Percentiles rank a stretch among this genome's conserved stretches.
Evolutionary conservation across 352 stramenopile genomes (phyloP).

Genomic region (Phytophthora rubi): DNA sequence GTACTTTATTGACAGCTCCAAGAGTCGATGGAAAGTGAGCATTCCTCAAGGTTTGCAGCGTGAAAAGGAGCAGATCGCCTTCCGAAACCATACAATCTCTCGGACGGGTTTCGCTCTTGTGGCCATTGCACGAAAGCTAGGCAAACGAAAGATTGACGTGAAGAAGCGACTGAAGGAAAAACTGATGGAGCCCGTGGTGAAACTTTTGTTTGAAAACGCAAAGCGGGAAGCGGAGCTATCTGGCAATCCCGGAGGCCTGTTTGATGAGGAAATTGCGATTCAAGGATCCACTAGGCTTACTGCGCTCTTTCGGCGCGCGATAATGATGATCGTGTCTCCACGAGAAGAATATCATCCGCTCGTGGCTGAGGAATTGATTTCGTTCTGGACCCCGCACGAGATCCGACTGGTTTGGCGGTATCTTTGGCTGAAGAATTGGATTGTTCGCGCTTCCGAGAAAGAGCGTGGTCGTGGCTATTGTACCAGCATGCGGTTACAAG

Average conservation of each 20-base stretch:
- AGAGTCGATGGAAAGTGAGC: constrained; percentile 63
- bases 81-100: constrained; percentile 67
- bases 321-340: constrained; percentile 84
- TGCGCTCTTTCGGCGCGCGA: constrained; percentile 74
- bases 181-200: constrained; percentile 61
- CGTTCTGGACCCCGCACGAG: constrained; percentile 74
- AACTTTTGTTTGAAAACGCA: constrained; percentile 59
- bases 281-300: constrained; percentile 60
- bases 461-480: constrained; percentile 72
- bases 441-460: constrained; percentile 76
- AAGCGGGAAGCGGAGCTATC: constrained; percentile 56
- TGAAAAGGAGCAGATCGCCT: constrained; percentile 60
- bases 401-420: constrained; percentile 86
- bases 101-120: constrained; percentile 68
- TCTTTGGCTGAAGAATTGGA: constrained; percentile 88
- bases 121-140: constrained; percentile 64
- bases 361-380: constrained; percentile 84
- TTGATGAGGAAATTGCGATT: constrained; percentile 77
- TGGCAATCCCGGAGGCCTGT: constrained; percentile 55
- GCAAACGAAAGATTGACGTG: constrained; percentile 78
- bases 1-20: constrained; percentile 75
- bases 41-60: constrained; percentile 70
- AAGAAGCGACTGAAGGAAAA: constrained; percentile 82
- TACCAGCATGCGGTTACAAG: constrained; percentile 67
- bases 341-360: constrained; percentile 79